Evolutionary conservation across 192 early-diverging fungal genomes (phyloP).

Genomic region (Gryganskiella cystojenkinii): DNA sequence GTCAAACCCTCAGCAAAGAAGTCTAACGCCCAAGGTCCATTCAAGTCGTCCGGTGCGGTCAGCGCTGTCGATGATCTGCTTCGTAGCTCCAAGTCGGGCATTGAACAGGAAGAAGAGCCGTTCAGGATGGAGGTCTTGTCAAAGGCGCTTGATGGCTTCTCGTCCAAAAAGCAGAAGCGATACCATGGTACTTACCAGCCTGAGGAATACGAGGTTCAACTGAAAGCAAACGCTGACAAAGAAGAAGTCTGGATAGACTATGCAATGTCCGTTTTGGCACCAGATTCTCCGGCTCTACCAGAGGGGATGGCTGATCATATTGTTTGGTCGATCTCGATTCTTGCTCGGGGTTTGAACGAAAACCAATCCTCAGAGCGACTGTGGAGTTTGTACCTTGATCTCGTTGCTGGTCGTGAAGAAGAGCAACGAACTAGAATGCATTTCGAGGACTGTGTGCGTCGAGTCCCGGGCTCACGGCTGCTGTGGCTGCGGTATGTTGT

Average conservation of each 20-base stretch:
- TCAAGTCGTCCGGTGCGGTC: background rate
- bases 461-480: constrained; percentile 18
- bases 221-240: background rate
- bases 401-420: constrained; percentile 8
- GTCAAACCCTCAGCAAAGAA: background rate
- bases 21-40: background rate
- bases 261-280: constrained; percentile 6
- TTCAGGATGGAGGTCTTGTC: constrained; percentile 9
- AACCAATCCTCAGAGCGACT: constrained; percentile 16
- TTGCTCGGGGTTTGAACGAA: constrained; percentile 7
- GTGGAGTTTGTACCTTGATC: constrained; percentile 36
- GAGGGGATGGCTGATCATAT: background rate
- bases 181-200: constrained; percentile 12
- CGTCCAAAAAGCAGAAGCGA: constrained; percentile 3
- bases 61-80: background rate
- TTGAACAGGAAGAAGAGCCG: constrained; percentile 10
- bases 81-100: background rate
- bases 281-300: no score
- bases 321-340: background rate
- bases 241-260: constrained; percentile 31
- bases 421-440: constrained; percentile 11
- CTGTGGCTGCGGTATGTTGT: constrained; percentile 32
- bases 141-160: constrained; percentile 6
- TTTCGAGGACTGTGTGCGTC: constrained; percentile 25
- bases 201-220: constrained; percentile 9